A percentile compares a stretch with the other conserved stretches of the same genome.
phyloP scores from a whole-genome alignment of 2,329 filamentous ascomycete genomes.

The Corynespora cassiicola region DNA sequence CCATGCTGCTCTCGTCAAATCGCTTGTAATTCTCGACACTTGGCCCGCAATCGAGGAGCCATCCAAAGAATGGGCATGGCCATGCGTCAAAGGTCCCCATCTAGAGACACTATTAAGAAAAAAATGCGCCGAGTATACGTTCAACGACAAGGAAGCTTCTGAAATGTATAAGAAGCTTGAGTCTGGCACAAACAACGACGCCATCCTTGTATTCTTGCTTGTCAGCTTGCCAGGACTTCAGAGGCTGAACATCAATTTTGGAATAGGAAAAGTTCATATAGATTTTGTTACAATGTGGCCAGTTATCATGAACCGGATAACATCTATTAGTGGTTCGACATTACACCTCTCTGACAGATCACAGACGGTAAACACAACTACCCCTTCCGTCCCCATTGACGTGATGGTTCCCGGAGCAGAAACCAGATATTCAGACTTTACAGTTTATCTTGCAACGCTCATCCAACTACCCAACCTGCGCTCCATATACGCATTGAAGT shows the following conservation, averaged over 20 bases:
- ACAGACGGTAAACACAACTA: background rate
- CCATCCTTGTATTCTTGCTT: conserved; percentile 1
- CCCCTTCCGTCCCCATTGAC: background rate
- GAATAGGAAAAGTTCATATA: background rate
- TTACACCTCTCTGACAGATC: too few species aligned
- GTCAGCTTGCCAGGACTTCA: background rate
- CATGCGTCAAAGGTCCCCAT: too few species aligned
- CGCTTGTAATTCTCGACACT: conserved; percentile 1
- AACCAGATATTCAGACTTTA: background rate
- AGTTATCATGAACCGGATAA: background rate
- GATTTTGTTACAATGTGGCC: conserved; percentile 2
- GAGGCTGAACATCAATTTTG: conserved; percentile 2
- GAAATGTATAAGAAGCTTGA: too few species aligned
- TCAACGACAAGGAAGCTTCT: too few species aligned
- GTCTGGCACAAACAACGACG: background rate
- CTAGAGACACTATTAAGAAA: too few species aligned
- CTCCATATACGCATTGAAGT: conserved; percentile 6
- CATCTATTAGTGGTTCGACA: too few species aligned
- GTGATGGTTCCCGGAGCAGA: too few species aligned
- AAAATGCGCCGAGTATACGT: too few species aligned
- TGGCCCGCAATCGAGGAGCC: too few species aligned
- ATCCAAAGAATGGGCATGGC: too few species aligned
- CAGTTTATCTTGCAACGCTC: conserved; percentile 1
- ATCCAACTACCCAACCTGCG: conserved; percentile 6
- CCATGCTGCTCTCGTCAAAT: conserved; percentile 4